Conservation (phyloP, 805 yeast species). For the Saitoella complicata region DNA sequence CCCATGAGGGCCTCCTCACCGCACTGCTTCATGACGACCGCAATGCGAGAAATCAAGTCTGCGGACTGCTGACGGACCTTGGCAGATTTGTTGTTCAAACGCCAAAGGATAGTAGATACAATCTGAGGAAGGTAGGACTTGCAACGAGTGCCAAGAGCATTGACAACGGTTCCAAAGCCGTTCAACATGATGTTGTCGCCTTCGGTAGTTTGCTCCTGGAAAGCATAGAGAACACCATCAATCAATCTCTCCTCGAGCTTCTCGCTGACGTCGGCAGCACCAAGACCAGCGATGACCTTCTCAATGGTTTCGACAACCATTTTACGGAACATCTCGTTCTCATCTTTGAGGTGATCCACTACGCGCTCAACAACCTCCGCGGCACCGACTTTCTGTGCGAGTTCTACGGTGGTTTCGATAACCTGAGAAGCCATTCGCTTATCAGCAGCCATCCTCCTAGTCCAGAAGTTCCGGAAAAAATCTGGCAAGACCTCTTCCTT, state of each 20-base stretch:
- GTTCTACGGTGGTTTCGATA: slow-evolving; percentile 49
- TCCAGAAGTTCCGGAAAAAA: slow-evolving; percentile 66
- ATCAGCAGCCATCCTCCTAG: slow-evolving; percentile 49
- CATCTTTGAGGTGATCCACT: slow-evolving; percentile 53
- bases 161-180: slow-evolving; percentile 49
- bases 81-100: slow-evolving; percentile 54
- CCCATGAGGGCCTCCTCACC: slow-evolving; percentile 45
- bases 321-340: slow-evolving; percentile 58
- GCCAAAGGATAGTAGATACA: slow-evolving; percentile 52
- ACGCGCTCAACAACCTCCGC: slow-evolving; percentile 41
- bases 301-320: slow-evolving; percentile 64
- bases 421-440: slow-evolving; percentile 40
- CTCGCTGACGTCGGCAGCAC: slow-evolving; percentile 45
- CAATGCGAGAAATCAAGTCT: slow-evolving; percentile 49
- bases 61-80: slow-evolving; percentile 74
- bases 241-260: slow-evolving; percentile 48
- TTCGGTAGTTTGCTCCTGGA: slow-evolving; percentile 58
- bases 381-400: slow-evolving; percentile 56
- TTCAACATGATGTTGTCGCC: slow-evolving; percentile 35
- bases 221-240: slow-evolving; percentile 67
- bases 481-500: slow-evolving; percentile 38
- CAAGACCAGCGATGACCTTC: slow-evolving; percentile 34
- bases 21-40: slow-evolving; percentile 51
- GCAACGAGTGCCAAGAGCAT: slow-evolving; percentile 44
- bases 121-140: slow-evolving; percentile 60